phyloP scores from a whole-genome alignment of 345 rosid species.

The Passiflora organensis region DNA sequence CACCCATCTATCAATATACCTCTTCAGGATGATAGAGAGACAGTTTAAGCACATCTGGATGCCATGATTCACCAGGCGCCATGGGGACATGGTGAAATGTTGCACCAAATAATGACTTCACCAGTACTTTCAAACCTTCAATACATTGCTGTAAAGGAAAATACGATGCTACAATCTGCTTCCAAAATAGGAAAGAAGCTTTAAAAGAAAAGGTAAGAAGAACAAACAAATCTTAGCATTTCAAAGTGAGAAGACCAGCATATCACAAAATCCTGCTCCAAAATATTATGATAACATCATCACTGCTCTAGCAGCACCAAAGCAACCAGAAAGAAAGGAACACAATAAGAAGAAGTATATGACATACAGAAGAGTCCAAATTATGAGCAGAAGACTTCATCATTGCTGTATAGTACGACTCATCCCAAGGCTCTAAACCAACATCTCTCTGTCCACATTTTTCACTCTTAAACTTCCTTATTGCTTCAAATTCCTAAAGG shows the following conservation, averaged over 20 bases:
- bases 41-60: slow-evolving; percentile 82
- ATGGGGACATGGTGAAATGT: slow-evolving; percentile 51
- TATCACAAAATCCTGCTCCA: not conserved
- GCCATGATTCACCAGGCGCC: slow-evolving; percentile 96
- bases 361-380: slow-evolving; percentile 71
- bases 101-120: slow-evolving; percentile 79
- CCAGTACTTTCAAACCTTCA: slow-evolving; percentile 76
- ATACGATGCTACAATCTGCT: slow-evolving; percentile 83
- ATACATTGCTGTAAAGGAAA: slow-evolving; percentile 79
- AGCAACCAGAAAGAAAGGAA: not conserved
- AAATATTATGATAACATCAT: slow-evolving; percentile 3
- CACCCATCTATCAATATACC: slow-evolving; percentile 36
- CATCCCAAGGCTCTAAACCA: slow-evolving; percentile 96
- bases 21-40: slow-evolving; percentile 84
- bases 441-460: slow-evolving; percentile 40
- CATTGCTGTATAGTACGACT: slow-evolving; percentile 68
- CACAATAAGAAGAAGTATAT: slow-evolving; percentile 15
- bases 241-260: not conserved
- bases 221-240: not conserved
- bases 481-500: slow-evolving; percentile 59
- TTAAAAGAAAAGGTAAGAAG: not conserved
- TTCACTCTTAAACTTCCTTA: slow-evolving; percentile 59
- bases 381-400: slow-evolving; percentile 75
- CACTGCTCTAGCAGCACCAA: not conserved
- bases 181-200: no score